Conservation (phyloP, 225 moss, liverwort and hornwort genomes). For the Anthoceros angustus region DNA sequence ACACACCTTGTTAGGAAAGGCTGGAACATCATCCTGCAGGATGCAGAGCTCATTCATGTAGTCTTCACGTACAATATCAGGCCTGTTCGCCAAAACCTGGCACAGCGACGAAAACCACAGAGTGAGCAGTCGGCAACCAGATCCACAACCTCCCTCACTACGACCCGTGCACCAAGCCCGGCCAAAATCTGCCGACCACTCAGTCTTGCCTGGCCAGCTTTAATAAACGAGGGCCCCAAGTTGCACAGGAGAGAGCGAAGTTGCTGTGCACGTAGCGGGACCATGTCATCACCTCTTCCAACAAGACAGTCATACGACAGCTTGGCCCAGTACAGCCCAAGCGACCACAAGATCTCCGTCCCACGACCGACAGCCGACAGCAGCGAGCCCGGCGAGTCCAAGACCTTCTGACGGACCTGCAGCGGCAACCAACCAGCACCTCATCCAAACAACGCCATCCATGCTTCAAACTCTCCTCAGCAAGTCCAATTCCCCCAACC, state of each 20-base stretch:
- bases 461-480: constrained; percentile 6
- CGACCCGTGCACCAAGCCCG: not conserved
- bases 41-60: constrained; percentile 94
- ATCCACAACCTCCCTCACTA: not conserved
- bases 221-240: constrained; percentile 85
- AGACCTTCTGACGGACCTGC: constrained; percentile 69
- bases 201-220: constrained; percentile 72
- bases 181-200: not conserved
- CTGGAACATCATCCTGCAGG: constrained; percentile 90
- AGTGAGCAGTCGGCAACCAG: not conserved
- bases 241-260: constrained; percentile 69
- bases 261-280: constrained; percentile 70
- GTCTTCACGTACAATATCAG: constrained; percentile 95
- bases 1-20: constrained; percentile 55
- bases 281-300: constrained; percentile 92
- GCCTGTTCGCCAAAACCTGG: constrained; percentile 94
- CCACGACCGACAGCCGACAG: constrained; percentile 53
- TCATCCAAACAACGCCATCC: not conserved
- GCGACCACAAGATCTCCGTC: constrained; percentile 39
- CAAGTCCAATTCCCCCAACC: not conserved
- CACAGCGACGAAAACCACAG: not conserved
- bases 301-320: constrained; percentile 85
- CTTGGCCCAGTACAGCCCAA: constrained; percentile 82
- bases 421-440: not conserved
- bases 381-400: constrained; percentile 53